These are phyloP conservation scores for Phytophthora parvispora DNA, from an alignment of 352 stramenopile species.

Conservation along the genomic window DNA sequence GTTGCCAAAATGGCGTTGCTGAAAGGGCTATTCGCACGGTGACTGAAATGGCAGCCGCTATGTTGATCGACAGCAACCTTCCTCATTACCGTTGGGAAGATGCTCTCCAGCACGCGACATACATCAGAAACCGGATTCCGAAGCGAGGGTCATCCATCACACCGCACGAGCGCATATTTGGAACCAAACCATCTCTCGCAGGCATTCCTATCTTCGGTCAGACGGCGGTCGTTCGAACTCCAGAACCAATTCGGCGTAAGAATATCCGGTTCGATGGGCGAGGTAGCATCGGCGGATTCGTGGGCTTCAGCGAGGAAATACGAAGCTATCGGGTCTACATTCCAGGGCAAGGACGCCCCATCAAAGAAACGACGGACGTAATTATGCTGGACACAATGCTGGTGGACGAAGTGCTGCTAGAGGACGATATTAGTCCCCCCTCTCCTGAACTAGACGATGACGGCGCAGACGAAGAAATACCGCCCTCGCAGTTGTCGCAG, in stretches of 20 bases:
- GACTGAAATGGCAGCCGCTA: constrained; percentile 2
- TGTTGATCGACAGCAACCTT: background rate
- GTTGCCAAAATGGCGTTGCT: constrained; percentile 3
- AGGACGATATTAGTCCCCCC: background rate
- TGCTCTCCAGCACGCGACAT: background rate
- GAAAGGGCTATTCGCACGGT: background rate
- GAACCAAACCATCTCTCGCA: background rate
- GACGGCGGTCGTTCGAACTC: background rate
- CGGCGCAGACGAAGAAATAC: too few relatives aligned
- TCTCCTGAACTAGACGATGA: too few relatives aligned
- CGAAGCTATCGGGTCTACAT: background rate
- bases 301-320: constrained; percentile 9
- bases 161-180: constrained; percentile 2
- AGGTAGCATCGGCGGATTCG: background rate
- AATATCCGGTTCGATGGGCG: background rate
- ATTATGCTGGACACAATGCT: constrained; percentile 8
- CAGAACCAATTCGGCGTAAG: background rate
- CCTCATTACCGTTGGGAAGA: constrained; percentile 8
- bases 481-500: too few relatives aligned
- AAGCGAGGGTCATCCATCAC: background rate
- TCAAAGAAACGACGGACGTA: constrained; percentile 4
- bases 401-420: background rate
- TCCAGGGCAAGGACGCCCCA: constrained; percentile 1
- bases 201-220: constrained; percentile 7
- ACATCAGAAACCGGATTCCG: constrained; percentile 2